These are phyloP conservation scores for Pistacia vera DNA, from an alignment of 345 rosid genomes.

Conservation along the genomic window DNA sequence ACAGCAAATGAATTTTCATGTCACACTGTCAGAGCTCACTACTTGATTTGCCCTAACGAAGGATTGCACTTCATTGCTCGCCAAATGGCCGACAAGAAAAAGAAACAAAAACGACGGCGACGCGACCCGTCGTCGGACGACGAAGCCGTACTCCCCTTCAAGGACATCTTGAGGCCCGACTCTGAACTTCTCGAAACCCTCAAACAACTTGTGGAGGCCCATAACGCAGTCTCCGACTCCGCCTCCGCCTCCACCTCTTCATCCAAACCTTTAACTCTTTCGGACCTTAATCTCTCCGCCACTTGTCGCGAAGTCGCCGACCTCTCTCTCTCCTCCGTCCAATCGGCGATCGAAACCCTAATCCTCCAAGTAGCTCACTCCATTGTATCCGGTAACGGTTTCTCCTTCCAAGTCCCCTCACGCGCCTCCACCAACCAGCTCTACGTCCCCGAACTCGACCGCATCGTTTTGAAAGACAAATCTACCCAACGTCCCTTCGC, in stretches of 20 bases:
- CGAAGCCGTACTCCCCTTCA: constrained; percentile 64
- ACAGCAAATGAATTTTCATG: too few species aligned
- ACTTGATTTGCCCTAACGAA: constrained; percentile 4
- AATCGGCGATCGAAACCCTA: constrained; percentile 70
- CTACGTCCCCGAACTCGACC: constrained; percentile 98
- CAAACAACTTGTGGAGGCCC: constrained; percentile 25
- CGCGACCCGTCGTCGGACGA: constrained; percentile 42
- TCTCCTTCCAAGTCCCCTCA: constrained; percentile 89
- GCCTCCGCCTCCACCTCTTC: constrained; percentile 43
- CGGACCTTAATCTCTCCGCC: constrained; percentile 76
- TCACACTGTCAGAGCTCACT: too few species aligned
- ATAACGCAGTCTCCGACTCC: constrained; percentile 32
- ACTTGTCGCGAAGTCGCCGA: constrained; percentile 88
- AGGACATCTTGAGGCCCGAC: constrained; percentile 64
- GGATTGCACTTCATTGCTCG: not conserved
- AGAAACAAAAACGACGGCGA: constrained; percentile 66
- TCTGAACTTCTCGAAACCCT: constrained; percentile 55
- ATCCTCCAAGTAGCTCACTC: constrained; percentile 72
- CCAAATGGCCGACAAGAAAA: constrained; percentile 54
- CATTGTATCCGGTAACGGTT: constrained; percentile 85
- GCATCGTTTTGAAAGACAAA: constrained; percentile 93
- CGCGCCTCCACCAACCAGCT: constrained; percentile 94
- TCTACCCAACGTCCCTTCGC: constrained; percentile 90
- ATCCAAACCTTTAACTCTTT: constrained; percentile 67
- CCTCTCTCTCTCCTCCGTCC: constrained; percentile 82